Evolutionary conservation across 2,329 filamentous ascomycete species (phyloP).

Genomic region (Nannizziopsis barbatae): DNA sequence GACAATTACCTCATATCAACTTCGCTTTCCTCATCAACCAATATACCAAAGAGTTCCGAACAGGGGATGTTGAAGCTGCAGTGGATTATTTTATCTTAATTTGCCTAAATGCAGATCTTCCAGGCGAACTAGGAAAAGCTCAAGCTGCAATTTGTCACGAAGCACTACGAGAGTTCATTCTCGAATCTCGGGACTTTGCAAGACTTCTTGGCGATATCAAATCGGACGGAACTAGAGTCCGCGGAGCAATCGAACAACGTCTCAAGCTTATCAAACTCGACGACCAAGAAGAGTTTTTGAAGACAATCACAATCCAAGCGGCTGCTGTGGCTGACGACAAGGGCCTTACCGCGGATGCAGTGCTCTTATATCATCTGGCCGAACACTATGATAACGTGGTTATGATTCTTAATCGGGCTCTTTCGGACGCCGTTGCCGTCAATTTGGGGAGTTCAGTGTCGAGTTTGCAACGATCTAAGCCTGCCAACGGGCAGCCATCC

Average conservation of each 20-base stretch:
- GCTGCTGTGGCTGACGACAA: conserved; percentile 90
- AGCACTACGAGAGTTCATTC: conserved; percentile 79
- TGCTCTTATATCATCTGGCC: conserved; percentile 85
- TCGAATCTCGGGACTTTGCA: conserved; percentile 96
- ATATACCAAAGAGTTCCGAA: conserved; percentile 92
- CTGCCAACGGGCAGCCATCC: conserved; percentile 41
- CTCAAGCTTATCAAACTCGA: conserved; percentile 67
- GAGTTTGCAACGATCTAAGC: conserved; percentile 68
- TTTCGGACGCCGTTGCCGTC: conserved; percentile 68
- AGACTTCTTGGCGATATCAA: conserved; percentile 85
- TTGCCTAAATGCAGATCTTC: conserved; percentile 78
- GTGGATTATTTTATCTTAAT: conserved; percentile 89
- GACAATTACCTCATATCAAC: conserved; percentile 64
- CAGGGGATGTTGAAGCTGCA: conserved; percentile 75
- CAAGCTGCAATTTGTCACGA: conserved; percentile 81
- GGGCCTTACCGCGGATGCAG: conserved; percentile 83
- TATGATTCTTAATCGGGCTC: conserved; percentile 71
- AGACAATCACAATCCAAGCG: conserved; percentile 83
- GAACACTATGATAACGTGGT: conserved; percentile 95
- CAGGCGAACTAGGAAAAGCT: conserved; percentile 59
- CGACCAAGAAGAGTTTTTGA: conserved; percentile 73
- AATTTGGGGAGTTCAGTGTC: conserved; percentile 74
- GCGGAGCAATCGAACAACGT: conserved; percentile 77
- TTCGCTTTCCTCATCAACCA: conserved; percentile 89
- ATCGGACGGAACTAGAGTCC: conserved; percentile 71